Evolutionary conservation across 2,329 filamentous ascomycete genomes (phyloP), one percentile per base, ranked within the genome.

Genomic region (Westerdykella aurantiaca): DNA sequence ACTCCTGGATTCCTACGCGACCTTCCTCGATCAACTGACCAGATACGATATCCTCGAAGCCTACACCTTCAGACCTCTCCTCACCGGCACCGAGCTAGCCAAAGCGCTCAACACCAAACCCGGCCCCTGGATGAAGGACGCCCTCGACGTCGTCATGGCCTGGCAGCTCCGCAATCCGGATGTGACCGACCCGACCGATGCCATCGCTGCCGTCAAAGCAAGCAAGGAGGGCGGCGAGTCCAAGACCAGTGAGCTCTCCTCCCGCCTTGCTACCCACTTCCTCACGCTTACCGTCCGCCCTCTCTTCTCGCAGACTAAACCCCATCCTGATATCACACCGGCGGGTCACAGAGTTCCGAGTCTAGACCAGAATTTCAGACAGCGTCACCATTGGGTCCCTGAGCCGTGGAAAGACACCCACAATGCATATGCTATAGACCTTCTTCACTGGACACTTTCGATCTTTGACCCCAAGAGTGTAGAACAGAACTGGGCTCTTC

Each of bases 111-210:
- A 69, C 14, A 80, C 77, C 0, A 82, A 81, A 50, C 83, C 86
- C 0, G 88, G 88, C 1, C 82, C 75, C n/a, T 97, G 91, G 91
- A 85, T 94, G 77, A 81, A 81, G 42, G 75, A 77, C 37, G 89
- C 89, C 3, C 70, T 95, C 38, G 85, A 94, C 25, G 73, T 89
- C 4, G 86, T 88, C 48, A 79, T 94, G 67, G 82, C 82, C 48
- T 97, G 90, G 89, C 93, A 97, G 67, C 76, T 97, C 41, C 78
- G 87, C 31, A 81, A 97, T 60, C 88, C 89, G 0, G 74, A 74
- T 4, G 73, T 72, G 45, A 79, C 75, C 3, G 83, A 90, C 49
- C 69, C 75, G 23, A 56, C 59, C 25, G 61, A 63, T 43, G 72
- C 71, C 12, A 70, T 76, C 40, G 67, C 71, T 53, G 69, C 69